These are phyloP conservation scores for Lentinus brumalis DNA, from an alignment of 768 basidiomycete species.

Conservation along the genomic window DNA sequence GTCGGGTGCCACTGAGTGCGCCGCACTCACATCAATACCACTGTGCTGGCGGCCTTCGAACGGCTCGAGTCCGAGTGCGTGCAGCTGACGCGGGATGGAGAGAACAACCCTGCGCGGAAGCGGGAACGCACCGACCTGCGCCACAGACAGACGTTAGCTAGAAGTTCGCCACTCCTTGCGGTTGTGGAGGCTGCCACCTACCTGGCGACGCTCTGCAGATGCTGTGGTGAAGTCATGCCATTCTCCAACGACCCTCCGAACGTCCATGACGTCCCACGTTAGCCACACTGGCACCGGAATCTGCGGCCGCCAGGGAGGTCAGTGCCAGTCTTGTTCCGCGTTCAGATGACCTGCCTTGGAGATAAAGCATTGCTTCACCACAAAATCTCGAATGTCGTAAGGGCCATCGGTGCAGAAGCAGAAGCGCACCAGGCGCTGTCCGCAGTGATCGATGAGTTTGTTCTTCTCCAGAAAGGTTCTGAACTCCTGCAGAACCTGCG, in stretches of 20 bases:
- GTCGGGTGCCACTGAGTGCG: neutral
- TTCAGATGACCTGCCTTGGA: constrained; percentile 56
- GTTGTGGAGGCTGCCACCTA: neutral
- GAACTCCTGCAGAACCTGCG: constrained; percentile 64
- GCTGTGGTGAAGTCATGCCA: constrained; percentile 34
- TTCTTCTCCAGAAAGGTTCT: constrained; percentile 69
- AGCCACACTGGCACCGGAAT: constrained; percentile 74
- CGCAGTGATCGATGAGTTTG: constrained; percentile 66
- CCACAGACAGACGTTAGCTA: neutral
- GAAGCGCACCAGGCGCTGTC: constrained; percentile 59
- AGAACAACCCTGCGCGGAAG: constrained; percentile 39
- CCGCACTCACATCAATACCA: constrained; percentile 84
- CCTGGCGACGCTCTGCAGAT: neutral
- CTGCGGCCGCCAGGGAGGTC: constrained; percentile 34
- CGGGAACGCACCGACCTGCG: constrained; percentile 17
- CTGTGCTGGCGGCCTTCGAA: constrained; percentile 87
- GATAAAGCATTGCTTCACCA: constrained; percentile 89
- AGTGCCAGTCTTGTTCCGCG: constrained; percentile 7
- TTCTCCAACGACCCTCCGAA: constrained; percentile 58
- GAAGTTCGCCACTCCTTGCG: neutral
- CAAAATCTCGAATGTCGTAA: constrained; percentile 81
- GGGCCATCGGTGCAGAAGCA: constrained; percentile 88
- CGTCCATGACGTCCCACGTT: constrained; percentile 72
- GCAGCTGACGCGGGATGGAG: constrained; percentile 77
- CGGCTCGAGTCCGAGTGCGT: constrained; percentile 64